A percentile compares a stretch with the other conserved stretches of the same genome.
phyloP scores from a whole-genome alignment of 257 asterid genomes.

The Sherardia arvensis region DNA sequence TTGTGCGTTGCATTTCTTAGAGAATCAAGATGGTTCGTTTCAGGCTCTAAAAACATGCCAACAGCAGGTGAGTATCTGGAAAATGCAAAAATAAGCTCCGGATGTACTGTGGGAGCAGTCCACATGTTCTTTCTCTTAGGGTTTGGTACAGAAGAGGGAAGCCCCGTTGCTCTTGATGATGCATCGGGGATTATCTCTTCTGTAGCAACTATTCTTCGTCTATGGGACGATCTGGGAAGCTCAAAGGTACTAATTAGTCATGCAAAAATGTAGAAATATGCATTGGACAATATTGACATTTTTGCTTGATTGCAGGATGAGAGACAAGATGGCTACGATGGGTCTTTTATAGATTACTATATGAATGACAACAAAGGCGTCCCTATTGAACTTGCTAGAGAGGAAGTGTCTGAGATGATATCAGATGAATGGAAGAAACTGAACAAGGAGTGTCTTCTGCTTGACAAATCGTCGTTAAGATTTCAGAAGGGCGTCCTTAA shows the following conservation, averaged over 20 bases:
- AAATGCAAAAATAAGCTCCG: constrained; percentile 39
- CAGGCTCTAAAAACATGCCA: constrained; percentile 8
- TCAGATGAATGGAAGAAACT: constrained; percentile 28
- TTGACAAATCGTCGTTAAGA: constrained; percentile 4
- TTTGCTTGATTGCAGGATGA: constrained; percentile 27
- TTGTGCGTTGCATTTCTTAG: constrained; percentile 38
- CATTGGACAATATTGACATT: neutral
- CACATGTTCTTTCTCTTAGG: constrained; percentile 31
- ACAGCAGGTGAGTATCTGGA: constrained; percentile 29
- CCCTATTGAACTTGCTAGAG: constrained; percentile 18
- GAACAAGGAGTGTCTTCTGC: constrained; percentile 22
- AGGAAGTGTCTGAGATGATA: constrained; percentile 20
- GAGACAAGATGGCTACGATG: constrained; percentile 33
- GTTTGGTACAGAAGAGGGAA: constrained; percentile 4
- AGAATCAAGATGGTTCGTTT: constrained; percentile 42
- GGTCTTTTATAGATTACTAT: constrained; percentile 33
- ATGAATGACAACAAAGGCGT: constrained; percentile 22
- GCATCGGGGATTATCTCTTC: constrained; percentile 19
- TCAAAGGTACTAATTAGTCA: too few species aligned
- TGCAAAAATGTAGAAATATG: too few species aligned
- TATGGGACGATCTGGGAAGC: constrained; percentile 31
- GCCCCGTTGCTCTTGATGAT: constrained; percentile 4
- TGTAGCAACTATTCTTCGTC: constrained; percentile 34
- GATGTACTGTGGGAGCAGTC: constrained; percentile 21
- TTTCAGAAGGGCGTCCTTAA: constrained; percentile 27